Base-by-base conservation (phyloP, 805 yeast species). In the Debaryomyces maramus region DNA sequence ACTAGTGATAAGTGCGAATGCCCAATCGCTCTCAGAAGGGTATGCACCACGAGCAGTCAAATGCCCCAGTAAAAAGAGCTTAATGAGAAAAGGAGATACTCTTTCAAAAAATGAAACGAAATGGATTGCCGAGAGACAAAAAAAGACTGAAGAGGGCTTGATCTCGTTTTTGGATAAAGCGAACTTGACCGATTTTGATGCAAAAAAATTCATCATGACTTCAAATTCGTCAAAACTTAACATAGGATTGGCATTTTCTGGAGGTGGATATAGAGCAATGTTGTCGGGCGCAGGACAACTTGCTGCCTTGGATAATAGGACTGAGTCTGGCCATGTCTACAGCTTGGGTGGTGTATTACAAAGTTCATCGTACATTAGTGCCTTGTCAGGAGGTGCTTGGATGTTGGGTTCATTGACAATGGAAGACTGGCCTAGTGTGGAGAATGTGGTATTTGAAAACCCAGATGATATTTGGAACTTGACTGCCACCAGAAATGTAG, bases 381-480 rank as follows among this genome's bases (percentile, higher is more conserved):
- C 91, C 6, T 73, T 88, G 26, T 82, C 90, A 11, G 96, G 96
- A 22, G 96, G 96, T 19, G 75, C 85, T 10, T 88, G 95, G 95
- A 67, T 86, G 35, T 69, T 87, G 19, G 83, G 87, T 1, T 75
- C 90, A 7, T 60, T 88, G 21, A 79, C 77, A 0, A 68, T 75
- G 55, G 85, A 88, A 57, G 80, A 82, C 55, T 88, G 85, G 81
- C 78, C 89, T 7, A 68, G 85, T 9, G 78, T 87, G 17, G 82
- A 81, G 48, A 79, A 70, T 2, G 76, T 87, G 17, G 67, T 67
- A 3, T 43, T 61, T 29, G 60, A 62, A 15, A 46, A 64, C 37
- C 55, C 58, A 3, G 32, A 58, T 36, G 63, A 63, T 41, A 36
- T 63, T 6, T 68, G 72, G 74, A 63, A 67, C 44, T 45, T 64